Conservation (phyloP, 768 basidiomycete species). For the Lanmaoa pseudosensibilis region DNA sequence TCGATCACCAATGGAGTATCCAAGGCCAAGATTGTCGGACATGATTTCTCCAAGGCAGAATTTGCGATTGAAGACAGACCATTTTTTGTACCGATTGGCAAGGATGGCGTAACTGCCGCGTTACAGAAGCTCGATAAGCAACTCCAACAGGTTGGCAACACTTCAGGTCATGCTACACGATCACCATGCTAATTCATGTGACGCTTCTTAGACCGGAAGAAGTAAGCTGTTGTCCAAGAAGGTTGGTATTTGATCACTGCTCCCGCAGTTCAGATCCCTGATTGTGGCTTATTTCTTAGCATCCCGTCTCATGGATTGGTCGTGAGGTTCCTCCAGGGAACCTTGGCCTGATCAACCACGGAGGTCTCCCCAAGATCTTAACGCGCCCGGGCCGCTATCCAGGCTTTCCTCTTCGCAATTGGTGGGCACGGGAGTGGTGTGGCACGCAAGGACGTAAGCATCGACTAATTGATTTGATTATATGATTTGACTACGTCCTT, state of each 20-base stretch:
- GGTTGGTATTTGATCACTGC: constrained; percentile 25
- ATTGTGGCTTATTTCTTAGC: constrained; percentile 27
- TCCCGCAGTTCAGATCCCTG: background rate
- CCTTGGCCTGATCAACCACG: constrained; percentile 77
- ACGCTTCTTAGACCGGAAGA: constrained; percentile 50
- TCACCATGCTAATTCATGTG: constrained; percentile 4
- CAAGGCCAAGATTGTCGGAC: constrained; percentile 18
- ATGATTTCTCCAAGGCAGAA: constrained; percentile 49
- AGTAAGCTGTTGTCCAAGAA: constrained; percentile 64
- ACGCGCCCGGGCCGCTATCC: constrained; percentile 79
- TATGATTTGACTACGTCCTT: background rate
- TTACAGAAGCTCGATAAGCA: constrained; percentile 68
- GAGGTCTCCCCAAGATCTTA: constrained; percentile 76
- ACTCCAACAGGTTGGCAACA: constrained; percentile 40
- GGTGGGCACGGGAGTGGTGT: constrained; percentile 79
- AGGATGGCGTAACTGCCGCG: constrained; percentile 66
- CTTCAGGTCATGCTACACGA: background rate
- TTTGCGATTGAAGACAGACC: constrained; percentile 57
- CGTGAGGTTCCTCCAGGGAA: constrained; percentile 69
- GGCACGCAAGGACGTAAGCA: constrained; percentile 67
- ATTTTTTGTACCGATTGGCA: constrained; percentile 70
- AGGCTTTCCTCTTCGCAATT: constrained; percentile 70
- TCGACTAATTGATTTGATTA: background rate
- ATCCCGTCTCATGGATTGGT: constrained; percentile 69
- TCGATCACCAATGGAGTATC: constrained; percentile 9